Base-by-base conservation (phyloP, 2,329 filamentous ascomycete genomes). In the Curvularia sp. region DNA sequence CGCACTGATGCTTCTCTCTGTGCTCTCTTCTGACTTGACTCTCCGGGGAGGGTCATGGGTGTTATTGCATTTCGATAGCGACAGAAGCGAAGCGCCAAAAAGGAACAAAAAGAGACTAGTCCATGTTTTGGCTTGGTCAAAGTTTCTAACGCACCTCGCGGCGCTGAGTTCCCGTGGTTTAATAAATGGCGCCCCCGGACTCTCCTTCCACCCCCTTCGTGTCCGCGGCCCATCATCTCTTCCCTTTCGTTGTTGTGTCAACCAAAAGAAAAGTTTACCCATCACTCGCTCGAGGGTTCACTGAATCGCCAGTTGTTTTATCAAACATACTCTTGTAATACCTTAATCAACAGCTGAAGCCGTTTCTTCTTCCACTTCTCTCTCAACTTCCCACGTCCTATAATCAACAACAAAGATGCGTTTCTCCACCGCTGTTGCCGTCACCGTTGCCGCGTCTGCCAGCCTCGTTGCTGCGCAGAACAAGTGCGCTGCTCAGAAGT, bases 391-490 rank as follows among this genome's bases (percentile, higher is more conserved):
- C n/a, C 24, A 15, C 5, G 3, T 46, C 9, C 18, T 8, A 28
- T 31, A 31, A 31, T 31, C 30, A 31, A 31, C 28, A 30, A 30
- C 30, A 31, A 72, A 62, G 18, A 77, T 77, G 75, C 75, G 71
- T 69, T 69, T 73, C 72, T 44, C 68, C 39, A 63, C 64, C 53
- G 63, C 69, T 54, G 42, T 71, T 49, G 54, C 73, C 57, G 50
- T 74, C 53, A 53, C 73, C 54, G 50, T 77, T 50, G 73, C 76
- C 5, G 66, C 64, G 43, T 62, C 70, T 50, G 69, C 74, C 58
- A 71, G 74, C 73, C 56, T 81, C 51, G 79, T 75, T 22, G 75
- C 76, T 60, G 78, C 79, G 22, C 77, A 78, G 60, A 64, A 69
- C 44, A 72, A 77, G 44, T 69, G 71, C 60, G 64, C 74, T 62